Evolutionary conservation across 768 basidiomycete genomes (phyloP).

Genomic region (Serendipita vermifera): DNA sequence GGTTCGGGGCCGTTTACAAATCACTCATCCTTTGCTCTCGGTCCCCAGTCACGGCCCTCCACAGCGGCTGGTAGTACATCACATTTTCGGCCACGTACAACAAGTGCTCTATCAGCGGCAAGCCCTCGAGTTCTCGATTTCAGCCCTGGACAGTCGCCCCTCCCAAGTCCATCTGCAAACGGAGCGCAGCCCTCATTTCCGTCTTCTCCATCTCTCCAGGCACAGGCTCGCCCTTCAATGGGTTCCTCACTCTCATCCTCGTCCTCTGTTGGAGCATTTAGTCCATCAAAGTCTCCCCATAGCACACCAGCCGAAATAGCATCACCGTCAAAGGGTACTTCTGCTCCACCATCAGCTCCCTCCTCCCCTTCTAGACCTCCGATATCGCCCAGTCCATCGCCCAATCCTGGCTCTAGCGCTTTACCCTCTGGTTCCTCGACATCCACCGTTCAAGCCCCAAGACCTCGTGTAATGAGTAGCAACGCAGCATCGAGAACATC

Average conservation of each 20-base stretch:
- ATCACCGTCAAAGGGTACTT: not conserved
- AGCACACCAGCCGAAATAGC: not conserved
- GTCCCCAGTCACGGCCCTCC: not conserved
- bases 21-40: not conserved
- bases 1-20: constrained; percentile 9
- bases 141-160: not conserved
- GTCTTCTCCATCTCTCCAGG: not conserved
- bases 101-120: constrained; percentile 3
- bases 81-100: constrained; percentile 1
- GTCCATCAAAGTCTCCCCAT: not conserved
- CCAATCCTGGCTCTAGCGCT: not conserved
- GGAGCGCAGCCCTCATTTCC: not conserved
- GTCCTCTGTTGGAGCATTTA: not conserved
- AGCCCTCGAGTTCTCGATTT: not conserved
- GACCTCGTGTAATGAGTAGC: not conserved
- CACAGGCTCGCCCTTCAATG: not conserved
- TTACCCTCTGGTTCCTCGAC: constrained; percentile 1
- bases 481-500: constrained; percentile 15
- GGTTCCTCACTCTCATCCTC: not conserved
- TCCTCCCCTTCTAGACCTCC: not conserved
- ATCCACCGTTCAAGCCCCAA: not conserved
- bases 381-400: not conserved
- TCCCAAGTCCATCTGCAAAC: not conserved
- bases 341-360: not conserved
- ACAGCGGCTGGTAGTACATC: not conserved